A percentile compares a stretch with the other conserved stretches of the same genome.
phyloP scores from a whole-genome alignment of 129 eudicot genomes.

The Scalesia atractyloides region DNA sequence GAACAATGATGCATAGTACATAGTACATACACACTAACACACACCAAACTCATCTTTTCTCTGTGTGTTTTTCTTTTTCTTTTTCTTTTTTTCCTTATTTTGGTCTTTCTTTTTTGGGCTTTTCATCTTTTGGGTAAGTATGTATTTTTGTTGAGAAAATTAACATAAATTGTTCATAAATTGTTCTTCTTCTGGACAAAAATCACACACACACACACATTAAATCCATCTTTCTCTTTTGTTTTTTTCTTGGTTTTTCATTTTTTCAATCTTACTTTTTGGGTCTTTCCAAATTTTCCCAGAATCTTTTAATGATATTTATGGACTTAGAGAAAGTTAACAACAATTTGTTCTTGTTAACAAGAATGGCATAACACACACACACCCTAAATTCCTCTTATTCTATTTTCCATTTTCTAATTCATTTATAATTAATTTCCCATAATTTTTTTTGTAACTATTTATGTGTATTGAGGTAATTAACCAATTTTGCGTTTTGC shows the following conservation, averaged over 20 bases:
- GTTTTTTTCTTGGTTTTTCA: not conserved
- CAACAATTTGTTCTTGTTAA: slow-evolving; percentile 48
- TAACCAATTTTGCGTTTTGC: not conserved
- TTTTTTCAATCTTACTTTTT: not conserved
- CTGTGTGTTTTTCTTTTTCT: not conserved
- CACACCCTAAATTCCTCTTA: not conserved
- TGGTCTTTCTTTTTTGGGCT: not conserved
- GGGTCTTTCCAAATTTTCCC: not conserved
- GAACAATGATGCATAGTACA: not conserved
- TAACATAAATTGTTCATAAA: no score
- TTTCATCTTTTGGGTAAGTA: not conserved
- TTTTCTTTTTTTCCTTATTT: not conserved
- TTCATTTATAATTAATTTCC: not conserved
- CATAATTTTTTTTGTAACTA: not conserved
- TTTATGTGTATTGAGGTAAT: not conserved
- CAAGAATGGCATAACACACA: slow-evolving; percentile 33
- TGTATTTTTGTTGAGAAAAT: not conserved
- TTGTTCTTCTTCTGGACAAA: slow-evolving; percentile 2
- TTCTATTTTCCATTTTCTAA: not conserved
- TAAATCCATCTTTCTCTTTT: not conserved
- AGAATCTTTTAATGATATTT: not conserved
- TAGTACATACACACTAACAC: not conserved
- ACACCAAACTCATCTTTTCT: slow-evolving; percentile 17
- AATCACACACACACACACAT: not conserved
- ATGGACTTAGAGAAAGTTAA: not conserved